Conservation (phyloP, 441 rosid genomes). For the Francoa sonchifolia region DNA sequence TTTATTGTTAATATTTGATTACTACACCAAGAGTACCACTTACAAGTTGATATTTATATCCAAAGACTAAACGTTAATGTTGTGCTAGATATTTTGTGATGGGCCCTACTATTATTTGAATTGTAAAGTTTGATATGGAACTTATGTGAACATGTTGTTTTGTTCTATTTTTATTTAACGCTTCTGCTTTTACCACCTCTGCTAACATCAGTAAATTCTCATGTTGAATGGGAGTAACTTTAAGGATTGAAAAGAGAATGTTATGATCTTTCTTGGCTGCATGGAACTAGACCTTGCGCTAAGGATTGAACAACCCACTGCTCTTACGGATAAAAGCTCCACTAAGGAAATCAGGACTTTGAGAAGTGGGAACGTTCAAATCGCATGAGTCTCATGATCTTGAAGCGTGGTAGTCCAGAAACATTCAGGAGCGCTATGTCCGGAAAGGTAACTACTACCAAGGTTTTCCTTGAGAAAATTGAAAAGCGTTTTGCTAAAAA, state of each 20-base stretch:
- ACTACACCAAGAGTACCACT: constrained; percentile 1
- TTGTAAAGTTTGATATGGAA: background rate
- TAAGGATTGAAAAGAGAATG: background rate
- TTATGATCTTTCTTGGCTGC: background rate
- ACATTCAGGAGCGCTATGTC: background rate
- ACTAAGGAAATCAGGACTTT: background rate
- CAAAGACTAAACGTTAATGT: background rate
- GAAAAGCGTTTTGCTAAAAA: background rate
- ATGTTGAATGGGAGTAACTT: background rate
- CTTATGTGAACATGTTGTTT: background rate
- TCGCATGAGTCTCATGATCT: background rate
- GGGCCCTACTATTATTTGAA: too few relatives aligned
- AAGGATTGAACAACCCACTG: too few relatives aligned
- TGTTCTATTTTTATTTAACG: too few relatives aligned
- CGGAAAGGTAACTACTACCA: too few relatives aligned
- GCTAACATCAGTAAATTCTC: background rate
- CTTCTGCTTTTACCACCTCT: too few relatives aligned
- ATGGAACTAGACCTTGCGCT: background rate
- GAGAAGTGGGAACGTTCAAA: too few relatives aligned
- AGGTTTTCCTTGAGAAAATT: background rate
- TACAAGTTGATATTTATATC: background rate
- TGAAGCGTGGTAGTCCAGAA: background rate
- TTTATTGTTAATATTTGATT: too few relatives aligned
- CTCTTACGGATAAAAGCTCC: background rate
- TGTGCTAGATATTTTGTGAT: background rate